Base-by-base conservation (phyloP, 176 grass and related monocot genomes). In the Rhynchospora tenuis region DNA sequence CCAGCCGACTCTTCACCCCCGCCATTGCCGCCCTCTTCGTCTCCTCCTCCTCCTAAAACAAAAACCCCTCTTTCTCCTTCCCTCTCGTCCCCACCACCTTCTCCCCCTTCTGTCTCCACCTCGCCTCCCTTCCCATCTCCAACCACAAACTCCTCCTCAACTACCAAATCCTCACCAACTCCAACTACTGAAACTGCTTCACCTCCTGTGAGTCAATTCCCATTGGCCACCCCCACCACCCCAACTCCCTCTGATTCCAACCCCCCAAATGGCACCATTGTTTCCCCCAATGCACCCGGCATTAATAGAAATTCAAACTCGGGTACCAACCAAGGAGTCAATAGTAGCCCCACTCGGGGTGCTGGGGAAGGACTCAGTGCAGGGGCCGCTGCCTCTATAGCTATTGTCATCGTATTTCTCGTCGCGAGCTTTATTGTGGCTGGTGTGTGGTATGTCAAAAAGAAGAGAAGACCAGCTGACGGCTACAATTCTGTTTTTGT, bases 401-500 rank as follows among this genome's bases (percentile, higher is more conserved):
- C 80, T 0, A 70, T 82, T 0, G 85, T 87, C 23, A 29, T 76
- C 0, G 79, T 74, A 14, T 24, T 93, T 83, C 78, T 91, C 23
- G 31, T 91, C 2, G 82, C 92, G 73, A 91, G 87, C 68, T 48
- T 98, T 7, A 27, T 93, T 27, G 89, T 78, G 23, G 16, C 79
- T 12, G 84, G 81, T 33, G 23, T 94, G 31, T 93, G 83, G 84
- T 86, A 89, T 56, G 58, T 84, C 2, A 92, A 85, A 62, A 94
- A 90, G 56, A 84, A 88, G 6, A 77, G 77, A 60, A 99, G 83
- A 19, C 78, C 64, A 3, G 38, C 9, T 9, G 24, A 83, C 79
- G 90, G 83, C 17, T 94, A 98, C 73, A 84, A 76, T 84, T 59
- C 92, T 83, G 90, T 91, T 11, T 90, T 94, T 66, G 73, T 87